Evolutionary conservation across 148 eudicot species (phyloP).

Genomic region (Persicaria tinctoria): DNA sequence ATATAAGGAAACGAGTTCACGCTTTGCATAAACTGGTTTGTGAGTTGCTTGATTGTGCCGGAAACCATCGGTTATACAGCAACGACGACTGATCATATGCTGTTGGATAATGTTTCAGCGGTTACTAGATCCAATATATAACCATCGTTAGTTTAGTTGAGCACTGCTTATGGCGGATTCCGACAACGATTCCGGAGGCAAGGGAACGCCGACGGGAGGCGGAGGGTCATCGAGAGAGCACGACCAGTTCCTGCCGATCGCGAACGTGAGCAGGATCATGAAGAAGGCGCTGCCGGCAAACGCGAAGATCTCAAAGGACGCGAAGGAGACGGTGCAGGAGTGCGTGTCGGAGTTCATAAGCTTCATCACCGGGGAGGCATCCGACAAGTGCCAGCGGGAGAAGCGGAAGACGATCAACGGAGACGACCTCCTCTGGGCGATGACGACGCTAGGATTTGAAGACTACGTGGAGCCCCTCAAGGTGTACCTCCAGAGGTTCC

Average conservation of each 20-base stretch:
- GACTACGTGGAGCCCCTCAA: conserved; percentile 53
- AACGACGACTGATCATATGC: not conserved
- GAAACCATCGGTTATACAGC: not conserved
- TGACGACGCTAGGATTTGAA: conserved; percentile 57
- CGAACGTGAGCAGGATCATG: conserved; percentile 56
- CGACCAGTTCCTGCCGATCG: conserved; percentile 50
- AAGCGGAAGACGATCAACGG: conserved; percentile 63
- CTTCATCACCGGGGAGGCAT: conserved; percentile 54
- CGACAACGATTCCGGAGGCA: conserved; percentile 59
- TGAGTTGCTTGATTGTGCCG: conserved; percentile 3
- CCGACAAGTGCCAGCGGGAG: conserved; percentile 55
- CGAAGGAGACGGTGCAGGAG: conserved; percentile 55
- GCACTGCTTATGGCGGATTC: conserved; percentile 42
- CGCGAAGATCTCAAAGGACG: conserved; percentile 53
- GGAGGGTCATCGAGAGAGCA: conserved; percentile 37
- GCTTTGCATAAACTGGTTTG: not conserved
- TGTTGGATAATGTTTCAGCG: too few species aligned
- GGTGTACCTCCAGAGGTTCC: conserved; percentile 41
- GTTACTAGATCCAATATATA: not conserved
- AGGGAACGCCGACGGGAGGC: conserved; percentile 16
- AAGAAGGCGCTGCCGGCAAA: conserved; percentile 52
- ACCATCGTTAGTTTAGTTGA: not conserved
- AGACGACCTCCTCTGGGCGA: conserved; percentile 57
- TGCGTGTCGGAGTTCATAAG: conserved; percentile 62
- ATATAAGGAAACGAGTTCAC: not conserved